These are phyloP conservation scores for Collybia nuda DNA, from an alignment of 768 basidiomycete species.

Conservation along the genomic window DNA sequence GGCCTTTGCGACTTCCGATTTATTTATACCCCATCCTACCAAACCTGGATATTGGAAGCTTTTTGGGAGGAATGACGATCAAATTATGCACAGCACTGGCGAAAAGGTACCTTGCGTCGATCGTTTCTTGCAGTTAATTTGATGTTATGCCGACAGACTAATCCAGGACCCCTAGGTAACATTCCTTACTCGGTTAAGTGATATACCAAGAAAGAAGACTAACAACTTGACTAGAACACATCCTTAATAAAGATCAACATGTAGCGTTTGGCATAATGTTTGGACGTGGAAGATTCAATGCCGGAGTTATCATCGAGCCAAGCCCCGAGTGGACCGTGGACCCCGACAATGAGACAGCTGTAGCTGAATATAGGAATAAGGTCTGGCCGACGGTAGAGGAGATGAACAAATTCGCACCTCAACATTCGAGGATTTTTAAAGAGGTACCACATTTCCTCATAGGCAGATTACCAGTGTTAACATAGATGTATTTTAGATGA, in stretches of 20 bases:
- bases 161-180: too few species aligned
- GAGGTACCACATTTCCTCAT: constrained; percentile 22
- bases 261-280: constrained; percentile 30
- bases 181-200: too few species aligned
- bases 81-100: constrained; percentile 36
- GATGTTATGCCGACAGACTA: too few species aligned
- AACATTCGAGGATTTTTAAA: constrained; percentile 41
- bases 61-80: constrained; percentile 37
- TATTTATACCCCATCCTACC: constrained; percentile 43
- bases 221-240: constrained; percentile 26
- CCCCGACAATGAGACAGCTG: constrained; percentile 14
- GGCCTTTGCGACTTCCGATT: constrained; percentile 42
- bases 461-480: background rate
- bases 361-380: constrained; percentile 15
- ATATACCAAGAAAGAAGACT: background rate
- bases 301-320: constrained; percentile 34
- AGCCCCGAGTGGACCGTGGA: constrained; percentile 16
- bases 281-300: constrained; percentile 29
- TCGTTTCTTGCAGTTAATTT: background rate
- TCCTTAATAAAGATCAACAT: constrained; percentile 26
- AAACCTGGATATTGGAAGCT: constrained; percentile 37
- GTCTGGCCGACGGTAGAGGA: constrained; percentile 34
- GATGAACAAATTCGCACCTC: constrained; percentile 34
- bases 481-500: constrained; percentile 27
- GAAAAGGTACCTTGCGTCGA: constrained; percentile 26